Percentiles rank a stretch among this genome's conserved stretches.
phyloP scores from a whole-genome alignment of 176 grass and related monocot species.

The Puccinellia tenuiflora region DNA sequence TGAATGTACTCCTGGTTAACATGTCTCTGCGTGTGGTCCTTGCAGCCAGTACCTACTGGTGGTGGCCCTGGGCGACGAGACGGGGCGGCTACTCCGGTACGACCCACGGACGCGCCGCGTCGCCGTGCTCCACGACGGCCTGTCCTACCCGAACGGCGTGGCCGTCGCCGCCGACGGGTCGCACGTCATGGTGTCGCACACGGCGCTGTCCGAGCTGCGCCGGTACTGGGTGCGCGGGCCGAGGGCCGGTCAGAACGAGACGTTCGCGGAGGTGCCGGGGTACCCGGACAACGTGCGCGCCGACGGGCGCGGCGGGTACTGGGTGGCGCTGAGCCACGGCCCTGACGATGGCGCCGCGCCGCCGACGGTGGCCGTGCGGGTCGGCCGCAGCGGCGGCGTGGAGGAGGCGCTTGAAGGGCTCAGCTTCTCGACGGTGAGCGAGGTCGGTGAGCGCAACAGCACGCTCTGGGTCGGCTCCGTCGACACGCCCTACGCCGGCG shows the following conservation, averaged over 20 bases:
- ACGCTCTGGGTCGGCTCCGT: conserved; percentile 59
- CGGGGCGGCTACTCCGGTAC: conserved; percentile 65
- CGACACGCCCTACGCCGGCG: conserved; percentile 47
- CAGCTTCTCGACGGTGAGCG: conserved; percentile 41
- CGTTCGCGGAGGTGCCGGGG: conserved; percentile 56
- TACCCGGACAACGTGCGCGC: conserved; percentile 80
- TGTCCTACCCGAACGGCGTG: conserved; percentile 70
- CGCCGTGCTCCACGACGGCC: conserved; percentile 36
- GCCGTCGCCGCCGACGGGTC: conserved; percentile 42
- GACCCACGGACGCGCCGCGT: conserved; percentile 20
- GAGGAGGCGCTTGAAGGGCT: conserved; percentile 38
- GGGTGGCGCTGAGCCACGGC: conserved; percentile 51
- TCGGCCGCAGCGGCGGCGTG: conserved; percentile 25
- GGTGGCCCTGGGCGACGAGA: conserved; percentile 49
- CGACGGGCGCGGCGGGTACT: conserved; percentile 48
- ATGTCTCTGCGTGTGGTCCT: background rate
- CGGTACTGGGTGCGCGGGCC: conserved; percentile 64
- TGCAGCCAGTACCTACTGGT: conserved; percentile 33
- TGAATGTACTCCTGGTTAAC: background rate
- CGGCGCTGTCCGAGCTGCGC: conserved; percentile 37
- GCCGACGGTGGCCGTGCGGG: conserved; percentile 37
- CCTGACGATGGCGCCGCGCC: background rate
- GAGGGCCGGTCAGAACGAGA: conserved; percentile 19
- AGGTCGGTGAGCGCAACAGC: conserved; percentile 44
- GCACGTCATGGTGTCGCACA: conserved; percentile 56